These are phyloP conservation scores for Juncus effusus DNA, from an alignment of 176 grass and related monocot genomes.

Conservation along the genomic window DNA sequence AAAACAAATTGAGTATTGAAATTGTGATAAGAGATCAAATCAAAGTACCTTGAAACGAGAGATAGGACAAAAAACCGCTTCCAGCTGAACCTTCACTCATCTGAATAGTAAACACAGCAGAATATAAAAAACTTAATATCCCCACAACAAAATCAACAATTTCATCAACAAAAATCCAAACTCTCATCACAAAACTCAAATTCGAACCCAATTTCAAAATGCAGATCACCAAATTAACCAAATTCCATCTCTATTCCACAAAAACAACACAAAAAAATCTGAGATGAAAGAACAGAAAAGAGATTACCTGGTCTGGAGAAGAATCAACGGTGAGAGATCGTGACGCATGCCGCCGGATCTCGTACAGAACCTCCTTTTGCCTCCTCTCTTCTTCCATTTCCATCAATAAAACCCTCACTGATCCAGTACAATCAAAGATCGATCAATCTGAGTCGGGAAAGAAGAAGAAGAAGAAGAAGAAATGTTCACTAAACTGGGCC, in stretches of 20 bases:
- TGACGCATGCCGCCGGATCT: slow-evolving; percentile 45
- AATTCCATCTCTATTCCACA: too few relatives aligned
- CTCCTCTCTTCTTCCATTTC: background rate
- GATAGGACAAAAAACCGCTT: slow-evolving; percentile 57
- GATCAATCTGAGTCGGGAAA: background rate
- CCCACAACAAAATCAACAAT: too few relatives aligned
- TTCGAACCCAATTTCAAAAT: background rate
- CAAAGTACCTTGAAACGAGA: slow-evolving; percentile 58
- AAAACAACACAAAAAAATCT: background rate
- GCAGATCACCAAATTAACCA: background rate
- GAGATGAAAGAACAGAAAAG: background rate
- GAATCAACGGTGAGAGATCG: slow-evolving; percentile 17
- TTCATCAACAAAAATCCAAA: background rate
- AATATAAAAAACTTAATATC: slow-evolving; percentile 3
- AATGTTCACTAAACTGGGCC: background rate
- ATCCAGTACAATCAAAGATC: background rate
- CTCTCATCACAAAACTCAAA: background rate
- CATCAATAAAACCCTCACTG: background rate
- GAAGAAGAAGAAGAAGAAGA: background rate
- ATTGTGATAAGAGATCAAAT: background rate
- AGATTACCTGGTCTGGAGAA: slow-evolving; percentile 19
- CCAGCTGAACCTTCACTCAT: slow-evolving; percentile 21
- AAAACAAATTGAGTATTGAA: background rate
- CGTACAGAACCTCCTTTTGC: slow-evolving; percentile 34
- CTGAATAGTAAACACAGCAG: slow-evolving; percentile 32